Conservation (phyloP, 169 alveolate genomes). For the Amoebophrya sp. region DNA sequence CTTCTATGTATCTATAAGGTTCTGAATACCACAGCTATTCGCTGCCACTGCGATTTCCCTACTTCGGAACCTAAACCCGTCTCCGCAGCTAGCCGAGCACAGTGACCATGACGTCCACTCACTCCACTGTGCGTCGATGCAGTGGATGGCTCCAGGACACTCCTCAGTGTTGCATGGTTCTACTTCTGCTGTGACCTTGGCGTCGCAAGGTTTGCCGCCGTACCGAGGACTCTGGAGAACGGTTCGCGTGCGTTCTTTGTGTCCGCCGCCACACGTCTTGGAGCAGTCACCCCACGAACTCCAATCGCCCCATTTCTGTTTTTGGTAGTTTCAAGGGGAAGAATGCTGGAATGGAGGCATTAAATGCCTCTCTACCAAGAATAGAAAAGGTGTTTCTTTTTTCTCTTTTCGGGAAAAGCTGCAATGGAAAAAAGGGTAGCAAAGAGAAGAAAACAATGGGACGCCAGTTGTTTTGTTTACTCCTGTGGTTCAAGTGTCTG, state of each 20-base stretch:
- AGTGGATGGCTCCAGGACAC: not conserved
- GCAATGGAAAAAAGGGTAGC: too few relatives aligned
- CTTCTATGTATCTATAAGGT: too few relatives aligned
- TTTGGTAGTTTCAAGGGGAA: too few relatives aligned
- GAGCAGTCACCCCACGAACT: not conserved
- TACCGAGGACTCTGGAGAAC: not conserved
- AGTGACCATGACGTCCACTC: not conserved
- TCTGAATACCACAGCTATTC: not conserved
- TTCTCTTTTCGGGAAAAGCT: too few relatives aligned
- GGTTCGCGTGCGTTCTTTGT: not conserved
- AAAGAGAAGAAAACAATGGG: too few relatives aligned
- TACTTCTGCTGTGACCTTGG: not conserved
- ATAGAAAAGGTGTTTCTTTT: too few relatives aligned
- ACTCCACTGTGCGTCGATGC: not conserved
- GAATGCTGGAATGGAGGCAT: too few relatives aligned
- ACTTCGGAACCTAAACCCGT: not conserved
- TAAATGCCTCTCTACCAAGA: too few relatives aligned
- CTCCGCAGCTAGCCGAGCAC: slow-evolving; percentile 13
- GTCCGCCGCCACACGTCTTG: not conserved
- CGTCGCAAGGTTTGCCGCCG: not conserved
- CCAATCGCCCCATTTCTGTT: not conserved
- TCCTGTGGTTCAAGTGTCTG: too few relatives aligned
- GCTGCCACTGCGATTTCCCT: not conserved
- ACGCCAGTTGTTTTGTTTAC: too few relatives aligned
- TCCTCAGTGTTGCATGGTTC: not conserved